phyloP scores from a whole-genome alignment of 176 grass and related monocot species.

The Calamus simplicifolius region DNA sequence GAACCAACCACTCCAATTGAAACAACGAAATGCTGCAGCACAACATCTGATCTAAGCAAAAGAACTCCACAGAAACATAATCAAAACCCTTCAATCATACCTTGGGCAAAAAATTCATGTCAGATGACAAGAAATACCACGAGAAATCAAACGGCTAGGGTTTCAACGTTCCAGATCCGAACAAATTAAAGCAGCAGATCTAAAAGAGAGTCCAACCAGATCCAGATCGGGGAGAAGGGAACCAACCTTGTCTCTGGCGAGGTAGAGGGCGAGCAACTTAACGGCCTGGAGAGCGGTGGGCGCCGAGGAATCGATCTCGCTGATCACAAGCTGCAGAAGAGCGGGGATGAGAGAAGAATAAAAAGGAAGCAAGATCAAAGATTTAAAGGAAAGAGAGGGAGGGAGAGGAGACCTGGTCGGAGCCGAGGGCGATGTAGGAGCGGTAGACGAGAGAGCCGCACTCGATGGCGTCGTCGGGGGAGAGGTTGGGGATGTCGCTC shows the following conservation, averaged over 20 bases:
- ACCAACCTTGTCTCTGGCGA: constrained; percentile 52
- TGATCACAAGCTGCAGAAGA: constrained; percentile 65
- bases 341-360: neutral
- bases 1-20: no score
- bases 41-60: no score
- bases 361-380: neutral
- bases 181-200: no score
- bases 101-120: no score
- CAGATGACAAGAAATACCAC: no score
- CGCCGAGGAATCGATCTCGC: constrained; percentile 79
- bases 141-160: no score
- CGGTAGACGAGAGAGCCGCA: constrained; percentile 77
- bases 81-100: no score
- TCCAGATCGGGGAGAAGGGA: no score
- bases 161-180: no score
- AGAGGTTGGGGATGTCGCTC: constrained; percentile 71
- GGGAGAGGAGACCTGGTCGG: constrained; percentile 48
- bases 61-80: no score
- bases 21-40: no score
- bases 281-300: constrained; percentile 89
- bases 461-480: constrained; percentile 59
- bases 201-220: no score
- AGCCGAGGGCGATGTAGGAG: constrained; percentile 89
- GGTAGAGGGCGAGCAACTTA: constrained; percentile 74
- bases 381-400: neutral